Evolutionary conservation across 2,329 filamentous ascomycete species (phyloP), one percentile per base, ranked within the genome.

Genomic region (Fusarium beomiforme): DNA sequence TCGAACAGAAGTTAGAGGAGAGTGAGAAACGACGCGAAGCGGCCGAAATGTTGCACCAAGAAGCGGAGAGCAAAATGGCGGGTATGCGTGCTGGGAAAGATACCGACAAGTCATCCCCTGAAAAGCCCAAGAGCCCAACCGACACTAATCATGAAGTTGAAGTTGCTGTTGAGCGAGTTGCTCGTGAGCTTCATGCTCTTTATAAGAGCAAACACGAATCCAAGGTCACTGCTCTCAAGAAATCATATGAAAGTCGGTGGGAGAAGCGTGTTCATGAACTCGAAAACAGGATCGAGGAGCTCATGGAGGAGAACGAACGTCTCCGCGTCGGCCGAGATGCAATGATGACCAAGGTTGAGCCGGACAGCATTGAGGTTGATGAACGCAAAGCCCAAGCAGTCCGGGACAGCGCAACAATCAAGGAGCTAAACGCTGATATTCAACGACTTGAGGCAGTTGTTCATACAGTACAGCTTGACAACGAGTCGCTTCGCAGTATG

Each of bases 201-300:
- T 99, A 99, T 87, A 98, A 98, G 84, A 91, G 92, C 78, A 99
- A 99, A 83, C 96, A 99, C 80, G 95, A 98, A 84, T 93, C 91
- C 69, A 99, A 99, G 84, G 95, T 98, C 46, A 89, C 93, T 2
- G 95, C 95, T 7, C 86, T 99, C 71, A 98, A 92, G 83, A 91
- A 91, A 82, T 91, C 88, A 69, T 92, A 98, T 82, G 94, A 98
- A 80, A 88, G 89, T 49, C 91, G 95, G 59, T 96, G 94, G 89
- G 94, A 97, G 81, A 97, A 97, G 86, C 93, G 92, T 77, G 89
- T 95, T 61, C 89, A 89, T 58, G 93, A 95, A 75, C 88, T 97
- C 5, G 93, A 97, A 81, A 79, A 81, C 21, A 90, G 90, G 68
- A 85, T 97, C 44, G 90, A 90, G 47, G 88, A 92, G 44, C 86